A percentile compares a stretch with the other conserved stretches of the same genome.
These are phyloP conservation scores for Oryza meyeriana DNA, from an alignment of 176 grass and related monocot genomes.

Conservation along the genomic window DNA sequence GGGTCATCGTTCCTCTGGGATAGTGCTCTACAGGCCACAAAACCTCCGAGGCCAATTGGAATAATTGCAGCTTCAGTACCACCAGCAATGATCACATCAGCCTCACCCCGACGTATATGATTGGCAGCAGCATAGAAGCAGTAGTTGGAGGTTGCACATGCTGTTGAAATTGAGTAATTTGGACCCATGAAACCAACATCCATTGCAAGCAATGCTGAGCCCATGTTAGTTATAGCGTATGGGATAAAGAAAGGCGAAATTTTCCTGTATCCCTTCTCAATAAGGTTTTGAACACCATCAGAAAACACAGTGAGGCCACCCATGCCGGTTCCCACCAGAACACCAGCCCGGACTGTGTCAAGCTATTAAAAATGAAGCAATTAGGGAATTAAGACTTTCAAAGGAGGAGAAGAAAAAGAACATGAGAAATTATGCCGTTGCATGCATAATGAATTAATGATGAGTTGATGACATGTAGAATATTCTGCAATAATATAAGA, in stretches of 20 bases:
- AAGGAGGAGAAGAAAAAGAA: not conserved
- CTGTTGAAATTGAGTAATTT: constrained; percentile 74
- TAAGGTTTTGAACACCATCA: constrained; percentile 49
- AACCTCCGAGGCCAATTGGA: constrained; percentile 61
- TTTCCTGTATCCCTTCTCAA: constrained; percentile 60
- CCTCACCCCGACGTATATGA: constrained; percentile 63
- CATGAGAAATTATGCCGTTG: not conserved
- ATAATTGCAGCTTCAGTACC: constrained; percentile 67
- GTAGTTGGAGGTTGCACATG: constrained; percentile 64
- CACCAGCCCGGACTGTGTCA: constrained; percentile 48
- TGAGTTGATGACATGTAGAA: not conserved
- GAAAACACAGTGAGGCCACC: constrained; percentile 59
- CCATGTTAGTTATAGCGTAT: constrained; percentile 67
- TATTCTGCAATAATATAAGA: not conserved
- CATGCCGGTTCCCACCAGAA: constrained; percentile 69
- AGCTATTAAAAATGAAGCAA: constrained; percentile 38
- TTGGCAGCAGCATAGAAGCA: constrained; percentile 70
- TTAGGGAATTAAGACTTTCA: not conserved
- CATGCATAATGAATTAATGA: not conserved
- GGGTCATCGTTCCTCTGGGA: constrained; percentile 65
- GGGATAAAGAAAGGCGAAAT: constrained; percentile 69
- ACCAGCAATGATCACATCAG: constrained; percentile 62
- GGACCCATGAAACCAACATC: constrained; percentile 69
- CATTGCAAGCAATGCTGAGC: constrained; percentile 59
- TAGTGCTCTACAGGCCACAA: constrained; percentile 69